These are phyloP conservation scores for Maudiozyma turicensis DNA, from an alignment of 805 yeast species.

Conservation along the genomic window DNA sequence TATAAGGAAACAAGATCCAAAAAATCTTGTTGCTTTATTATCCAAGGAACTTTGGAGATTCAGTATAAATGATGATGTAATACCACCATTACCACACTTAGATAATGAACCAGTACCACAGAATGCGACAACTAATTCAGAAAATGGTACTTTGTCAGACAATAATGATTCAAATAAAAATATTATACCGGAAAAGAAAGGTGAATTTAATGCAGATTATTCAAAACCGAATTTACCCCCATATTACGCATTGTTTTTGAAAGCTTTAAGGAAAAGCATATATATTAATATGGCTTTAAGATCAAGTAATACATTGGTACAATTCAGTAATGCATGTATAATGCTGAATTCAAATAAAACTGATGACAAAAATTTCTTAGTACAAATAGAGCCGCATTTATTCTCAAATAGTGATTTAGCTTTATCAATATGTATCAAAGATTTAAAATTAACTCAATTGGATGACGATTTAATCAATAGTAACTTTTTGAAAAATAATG, in stretches of 20 bases:
- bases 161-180: neutral
- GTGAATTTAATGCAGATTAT: conserved; percentile 27
- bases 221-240: conserved; percentile 32
- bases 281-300: conserved; percentile 26
- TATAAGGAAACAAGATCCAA: conserved; percentile 29
- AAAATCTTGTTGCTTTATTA: conserved; percentile 31
- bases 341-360: conserved; percentile 7
- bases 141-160: neutral
- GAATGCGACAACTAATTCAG: neutral
- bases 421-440: conserved; percentile 27
- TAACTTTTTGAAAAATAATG: conserved; percentile 26
- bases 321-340: conserved; percentile 42
- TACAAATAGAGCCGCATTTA: conserved; percentile 41
- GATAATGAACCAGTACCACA: conserved; percentile 4
- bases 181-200: conserved; percentile 22
- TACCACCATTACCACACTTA: conserved; percentile 24
- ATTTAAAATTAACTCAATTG: conserved; percentile 29
- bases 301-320: conserved; percentile 31
- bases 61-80: conserved; percentile 31
- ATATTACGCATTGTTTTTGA: conserved; percentile 38
- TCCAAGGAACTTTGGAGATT: conserved; percentile 38
- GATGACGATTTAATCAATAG: conserved; percentile 16
- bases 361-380: conserved; percentile 1
- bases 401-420: conserved; percentile 37
- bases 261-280: conserved; percentile 39